These are phyloP conservation scores for Tranzscheliella williamsii DNA, from an alignment of 1,284 basidiomycete genomes.

Conservation along the genomic window DNA sequence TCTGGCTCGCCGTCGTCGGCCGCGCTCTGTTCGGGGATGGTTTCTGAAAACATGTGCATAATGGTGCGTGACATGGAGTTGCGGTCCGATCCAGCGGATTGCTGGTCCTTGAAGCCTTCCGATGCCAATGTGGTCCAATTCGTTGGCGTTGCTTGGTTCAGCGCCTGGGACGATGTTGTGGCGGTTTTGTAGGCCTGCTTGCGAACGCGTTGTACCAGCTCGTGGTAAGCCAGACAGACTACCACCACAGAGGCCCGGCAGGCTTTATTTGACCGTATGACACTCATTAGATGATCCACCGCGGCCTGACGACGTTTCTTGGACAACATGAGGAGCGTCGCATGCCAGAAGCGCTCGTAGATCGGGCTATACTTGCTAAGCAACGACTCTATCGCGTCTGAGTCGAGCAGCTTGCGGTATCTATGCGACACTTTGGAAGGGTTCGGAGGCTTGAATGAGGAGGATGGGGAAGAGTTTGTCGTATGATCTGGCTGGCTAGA, in stretches of 20 bases:
- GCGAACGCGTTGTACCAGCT: slow-evolving; percentile 30
- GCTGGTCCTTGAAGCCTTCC: slow-evolving; percentile 6
- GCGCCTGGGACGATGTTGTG: slow-evolving; percentile 1
- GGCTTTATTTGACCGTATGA: slow-evolving; percentile 25
- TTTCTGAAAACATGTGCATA: slow-evolving; percentile 10
- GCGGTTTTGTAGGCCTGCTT: slow-evolving; percentile 5
- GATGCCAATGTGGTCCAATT: slow-evolving; percentile 20
- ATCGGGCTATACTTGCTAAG: slow-evolving; percentile 45
- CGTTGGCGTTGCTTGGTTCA: too few species aligned
- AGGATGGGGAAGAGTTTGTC: neutral
- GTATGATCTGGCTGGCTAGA: neutral
- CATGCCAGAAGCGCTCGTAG: slow-evolving; percentile 42
- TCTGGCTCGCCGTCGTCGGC: neutral
- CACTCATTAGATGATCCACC: slow-evolving; percentile 38
- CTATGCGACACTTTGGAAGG: neutral
- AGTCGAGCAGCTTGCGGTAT: slow-evolving; percentile 35
- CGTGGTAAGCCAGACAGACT: slow-evolving; percentile 42
- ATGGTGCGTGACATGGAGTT: slow-evolving; percentile 17
- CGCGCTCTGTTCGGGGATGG: neutral
- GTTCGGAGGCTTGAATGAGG: too few species aligned
- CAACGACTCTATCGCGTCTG: slow-evolving; percentile 36
- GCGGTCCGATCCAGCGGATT: neutral
- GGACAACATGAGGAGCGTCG: slow-evolving; percentile 27
- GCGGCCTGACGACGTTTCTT: slow-evolving; percentile 28
- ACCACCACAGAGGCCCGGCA: slow-evolving; percentile 43